Evolutionary conservation across 495 filamentous ascomycete species (phyloP), one percentile per base, ranked within the genome.

Genomic region (Ramalina intermedia): DNA sequence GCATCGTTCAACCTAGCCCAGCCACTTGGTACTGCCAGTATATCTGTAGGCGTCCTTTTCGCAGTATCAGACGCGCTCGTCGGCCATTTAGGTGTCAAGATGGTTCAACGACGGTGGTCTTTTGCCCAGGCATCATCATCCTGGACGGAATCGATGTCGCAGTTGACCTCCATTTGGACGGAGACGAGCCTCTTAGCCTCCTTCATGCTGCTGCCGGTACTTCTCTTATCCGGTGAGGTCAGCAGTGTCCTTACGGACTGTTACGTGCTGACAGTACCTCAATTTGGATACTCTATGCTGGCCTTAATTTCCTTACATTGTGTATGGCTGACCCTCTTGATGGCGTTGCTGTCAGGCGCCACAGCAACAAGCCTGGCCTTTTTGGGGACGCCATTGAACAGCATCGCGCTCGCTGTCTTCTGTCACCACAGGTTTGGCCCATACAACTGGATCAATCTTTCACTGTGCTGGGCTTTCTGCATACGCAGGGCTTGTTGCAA

Each of bases 181-280:
- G 16, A 12, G 4, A 29, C 7, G 29, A 45, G 24, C 35, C 27
- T 43, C 9, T 24, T 50, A 3, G 45, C 47, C 2, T 26, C 39
- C 4, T 14, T 41, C 37, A 42, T 37, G 1, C 45, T 53, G 16
- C 27, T 45, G 11, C 45, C 33, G n/a, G 23, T 37, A 3, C 41
- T 48, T 38, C 35, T 48, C 12, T 23, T 49, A 11, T 47, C 47
- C 6, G 48, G 48, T 24, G 52, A 55, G 23, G 37, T 37, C 8
- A 27, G 37, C 14, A n/a, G 26, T 27, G 47, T 51, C 9, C 26
- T 12, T 14, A 29, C 37, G n/a, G 43, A 55, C 4, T 51, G 48
- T 26, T 55, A 55, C 17, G 48, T 55, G 39, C 21, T 55, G 33
- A 38, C 27, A 2, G 49, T 37, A 6, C 46, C 43, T n/a, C 49